These are phyloP conservation scores for Geosiphon pyriformis DNA, from an alignment of 192 early-diverging fungal genomes.

Conservation along the genomic window DNA sequence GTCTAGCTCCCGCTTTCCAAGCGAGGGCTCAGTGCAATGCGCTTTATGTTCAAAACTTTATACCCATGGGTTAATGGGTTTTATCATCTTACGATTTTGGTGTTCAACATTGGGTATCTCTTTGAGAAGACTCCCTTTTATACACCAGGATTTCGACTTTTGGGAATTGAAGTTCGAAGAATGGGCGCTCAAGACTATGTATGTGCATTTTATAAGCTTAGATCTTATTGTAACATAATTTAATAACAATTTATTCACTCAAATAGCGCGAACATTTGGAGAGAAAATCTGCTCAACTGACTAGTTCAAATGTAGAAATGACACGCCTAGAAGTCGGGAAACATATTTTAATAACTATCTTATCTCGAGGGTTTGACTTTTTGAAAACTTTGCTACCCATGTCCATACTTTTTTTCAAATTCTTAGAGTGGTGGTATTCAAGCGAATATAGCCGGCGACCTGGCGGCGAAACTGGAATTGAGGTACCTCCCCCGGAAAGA, in stretches of 20 bases:
- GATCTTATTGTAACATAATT: too few relatives aligned
- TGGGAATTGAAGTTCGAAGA: conserved; percentile 73
- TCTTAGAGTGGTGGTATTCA: conserved; percentile 95
- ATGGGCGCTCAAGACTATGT: conserved; percentile 82
- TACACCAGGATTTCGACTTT: conserved; percentile 76
- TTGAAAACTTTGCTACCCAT: conserved; percentile 77
- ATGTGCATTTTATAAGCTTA: too few relatives aligned
- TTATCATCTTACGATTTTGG: conserved; percentile 58
- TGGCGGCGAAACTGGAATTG: conserved; percentile 34
- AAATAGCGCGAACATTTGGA: conserved; percentile 27
- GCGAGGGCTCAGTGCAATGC: neutral
- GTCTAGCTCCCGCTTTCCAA: neutral
- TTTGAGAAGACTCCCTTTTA: conserved; percentile 79
- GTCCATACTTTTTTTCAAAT: conserved; percentile 90
- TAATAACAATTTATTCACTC: too few relatives aligned
- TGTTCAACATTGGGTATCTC: conserved; percentile 77
- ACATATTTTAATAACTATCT: conserved; percentile 35
- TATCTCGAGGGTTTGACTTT: conserved; percentile 60
- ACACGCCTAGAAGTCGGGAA: conserved; percentile 12
- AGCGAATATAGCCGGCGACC: conserved; percentile 69
- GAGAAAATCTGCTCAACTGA: neutral
- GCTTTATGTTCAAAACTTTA: conserved; percentile 32
- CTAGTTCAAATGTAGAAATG: neutral
- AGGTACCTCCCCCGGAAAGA: conserved; percentile 71
- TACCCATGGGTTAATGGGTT: conserved; percentile 72